Conservation (phyloP, 192 early-diverging fungal genomes). For the Thamnidium elegans region DNA sequence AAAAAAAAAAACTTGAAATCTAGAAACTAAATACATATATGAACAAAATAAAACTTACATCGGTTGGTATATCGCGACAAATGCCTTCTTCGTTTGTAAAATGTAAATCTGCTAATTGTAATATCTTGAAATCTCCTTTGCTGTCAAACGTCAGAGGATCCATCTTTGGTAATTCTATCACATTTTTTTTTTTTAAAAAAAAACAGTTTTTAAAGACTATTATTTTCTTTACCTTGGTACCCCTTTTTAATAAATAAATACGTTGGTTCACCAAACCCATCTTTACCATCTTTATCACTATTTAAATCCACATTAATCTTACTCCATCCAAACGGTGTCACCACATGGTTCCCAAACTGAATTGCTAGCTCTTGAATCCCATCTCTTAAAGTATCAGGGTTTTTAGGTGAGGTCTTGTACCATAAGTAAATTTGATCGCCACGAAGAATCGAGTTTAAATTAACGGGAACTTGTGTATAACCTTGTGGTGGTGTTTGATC, state of each 20-base stretch:
- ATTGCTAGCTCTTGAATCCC: slow-evolving; percentile 21
- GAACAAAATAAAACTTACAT: not conserved
- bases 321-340: slow-evolving; percentile 24
- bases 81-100: slow-evolving; percentile 41
- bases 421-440: slow-evolving; percentile 25
- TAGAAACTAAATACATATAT: not conserved
- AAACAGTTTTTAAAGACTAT: not conserved
- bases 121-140: slow-evolving; percentile 46
- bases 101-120: slow-evolving; percentile 47
- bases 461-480: slow-evolving; percentile 20
- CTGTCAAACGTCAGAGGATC: slow-evolving; percentile 32
- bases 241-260: slow-evolving; percentile 20
- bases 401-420: slow-evolving; percentile 16
- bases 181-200: not conserved
- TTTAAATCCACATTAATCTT: slow-evolving; percentile 27
- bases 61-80: slow-evolving; percentile 33
- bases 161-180: slow-evolving; percentile 15
- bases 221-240: slow-evolving; percentile 5
- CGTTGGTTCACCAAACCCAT: slow-evolving; percentile 23
- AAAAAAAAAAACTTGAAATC: not conserved
- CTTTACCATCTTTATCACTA: slow-evolving; percentile 13
- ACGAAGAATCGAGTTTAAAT: slow-evolving; percentile 24
- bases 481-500: slow-evolving; percentile 30
- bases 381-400: slow-evolving; percentile 5
- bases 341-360: slow-evolving; percentile 13